phyloP scores from a whole-genome alignment of 1,139 yeast genomes.

The Neolecta irregularis region DNA sequence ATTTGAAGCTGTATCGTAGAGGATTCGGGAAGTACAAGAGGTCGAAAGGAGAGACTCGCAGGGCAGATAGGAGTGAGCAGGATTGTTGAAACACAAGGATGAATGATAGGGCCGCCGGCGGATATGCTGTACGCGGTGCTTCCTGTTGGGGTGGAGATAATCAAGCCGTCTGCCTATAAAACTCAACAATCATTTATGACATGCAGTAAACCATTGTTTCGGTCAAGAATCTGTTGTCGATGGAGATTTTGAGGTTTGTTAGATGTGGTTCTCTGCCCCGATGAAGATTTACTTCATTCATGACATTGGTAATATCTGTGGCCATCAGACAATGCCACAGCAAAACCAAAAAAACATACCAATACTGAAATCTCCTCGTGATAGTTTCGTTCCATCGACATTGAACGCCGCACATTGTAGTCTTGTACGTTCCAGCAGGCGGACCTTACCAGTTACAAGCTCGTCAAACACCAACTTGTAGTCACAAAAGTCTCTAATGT shows the following conservation, averaged over 20 bases:
- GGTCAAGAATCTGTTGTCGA: conserved; percentile 70
- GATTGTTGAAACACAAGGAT: conserved; percentile 75
- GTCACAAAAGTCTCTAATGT: no score
- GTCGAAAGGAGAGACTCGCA: conserved; percentile 72
- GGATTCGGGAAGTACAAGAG: conserved; percentile 69
- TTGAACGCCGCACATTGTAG: no score
- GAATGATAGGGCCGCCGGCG: conserved; percentile 83
- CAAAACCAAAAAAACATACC: conserved; percentile 1
- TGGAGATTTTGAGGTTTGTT: conserved; percentile 62
- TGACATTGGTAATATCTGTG: conserved; percentile 38
- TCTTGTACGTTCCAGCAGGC: no score
- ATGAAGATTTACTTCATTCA: conserved; percentile 82
- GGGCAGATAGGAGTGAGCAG: conserved; percentile 86
- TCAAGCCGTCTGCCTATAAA: conserved; percentile 89
- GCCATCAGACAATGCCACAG: not conserved
- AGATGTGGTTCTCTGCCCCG: conserved; percentile 81
- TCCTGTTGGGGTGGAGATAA: conserved; percentile 82
- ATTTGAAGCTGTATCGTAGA: not conserved
- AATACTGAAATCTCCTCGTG: no score
- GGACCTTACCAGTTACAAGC: no score
- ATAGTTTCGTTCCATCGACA: no score
- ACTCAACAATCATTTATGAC: no score
- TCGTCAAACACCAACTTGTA: no score
- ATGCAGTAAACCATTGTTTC: no score
- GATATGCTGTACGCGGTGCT: conserved; percentile 77